Conservation (phyloP, 73 alveolate species). For the Effrenium voratum region DNA sequence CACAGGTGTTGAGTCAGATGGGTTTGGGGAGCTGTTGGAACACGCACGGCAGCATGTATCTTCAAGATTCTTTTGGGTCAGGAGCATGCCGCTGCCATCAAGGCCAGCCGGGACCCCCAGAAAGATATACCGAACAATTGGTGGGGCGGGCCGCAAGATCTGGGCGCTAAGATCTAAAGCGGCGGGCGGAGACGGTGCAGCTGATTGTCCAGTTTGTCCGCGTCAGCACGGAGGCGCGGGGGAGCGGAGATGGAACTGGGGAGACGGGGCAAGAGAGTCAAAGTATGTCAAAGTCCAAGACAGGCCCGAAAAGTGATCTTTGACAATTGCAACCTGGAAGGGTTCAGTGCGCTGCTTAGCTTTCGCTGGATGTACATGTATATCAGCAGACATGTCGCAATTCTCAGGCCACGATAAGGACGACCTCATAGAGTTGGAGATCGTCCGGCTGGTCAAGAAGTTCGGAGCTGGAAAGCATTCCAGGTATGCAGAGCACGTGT, state of each 20-base stretch:
- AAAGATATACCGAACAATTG: background rate
- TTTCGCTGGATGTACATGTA: background rate
- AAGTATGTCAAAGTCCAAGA: no score
- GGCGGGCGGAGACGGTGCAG: constrained; percentile 49
- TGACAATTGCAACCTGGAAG: constrained; percentile 28
- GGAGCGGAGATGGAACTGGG: no score
- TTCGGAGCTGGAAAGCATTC: constrained; percentile 45
- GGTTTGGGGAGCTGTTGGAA: background rate
- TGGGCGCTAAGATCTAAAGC: constrained; percentile 18
- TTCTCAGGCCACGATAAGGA: constrained; percentile 27
- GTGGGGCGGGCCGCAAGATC: background rate
- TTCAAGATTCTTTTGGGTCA: background rate
- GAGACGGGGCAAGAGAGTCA: no score
- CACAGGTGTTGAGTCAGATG: background rate
- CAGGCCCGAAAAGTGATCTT: constrained; percentile 20
- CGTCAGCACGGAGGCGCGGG: constrained; percentile 22
- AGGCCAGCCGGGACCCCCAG: constrained; percentile 1
- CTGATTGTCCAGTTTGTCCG: constrained; percentile 44
- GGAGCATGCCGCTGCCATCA: constrained; percentile 38
- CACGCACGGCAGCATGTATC: background rate
- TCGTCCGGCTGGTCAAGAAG: constrained; percentile 37
- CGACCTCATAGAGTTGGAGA: constrained; percentile 21
- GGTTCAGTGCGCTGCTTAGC: background rate
- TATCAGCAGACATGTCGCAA: background rate
- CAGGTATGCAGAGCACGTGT: constrained; percentile 5